Conservation (phyloP, 2,329 filamentous ascomycete genomes). For the Fusarium sp. region DNA sequence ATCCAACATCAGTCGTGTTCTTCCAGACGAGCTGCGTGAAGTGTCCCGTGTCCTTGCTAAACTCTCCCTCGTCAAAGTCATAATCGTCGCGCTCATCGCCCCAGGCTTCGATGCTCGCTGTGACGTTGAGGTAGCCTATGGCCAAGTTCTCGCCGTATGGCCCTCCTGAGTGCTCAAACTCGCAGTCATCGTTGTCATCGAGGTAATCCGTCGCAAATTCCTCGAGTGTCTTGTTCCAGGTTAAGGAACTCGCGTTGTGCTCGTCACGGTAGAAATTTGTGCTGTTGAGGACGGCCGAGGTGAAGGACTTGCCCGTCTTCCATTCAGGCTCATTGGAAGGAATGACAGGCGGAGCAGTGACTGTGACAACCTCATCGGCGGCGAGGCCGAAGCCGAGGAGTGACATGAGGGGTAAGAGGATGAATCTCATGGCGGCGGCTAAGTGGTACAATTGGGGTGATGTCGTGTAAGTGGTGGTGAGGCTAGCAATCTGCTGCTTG, state of each 20-base stretch:
- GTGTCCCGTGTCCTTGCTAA: slow-evolving; percentile 74
- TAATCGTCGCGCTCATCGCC: slow-evolving; percentile 69
- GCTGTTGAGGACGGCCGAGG: slow-evolving; percentile 72
- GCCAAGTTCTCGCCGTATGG: slow-evolving; percentile 84
- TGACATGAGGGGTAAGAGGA: slow-evolving; percentile 22
- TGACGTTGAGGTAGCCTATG: slow-evolving; percentile 74
- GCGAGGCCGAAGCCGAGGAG: slow-evolving; percentile 27
- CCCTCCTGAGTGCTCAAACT: slow-evolving; percentile 71
- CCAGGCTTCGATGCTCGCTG: slow-evolving; percentile 76
- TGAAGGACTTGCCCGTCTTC: slow-evolving; percentile 57
- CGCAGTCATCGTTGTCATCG: slow-evolving; percentile 55
- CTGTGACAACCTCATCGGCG: slow-evolving; percentile 49
- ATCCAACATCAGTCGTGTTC: slow-evolving; percentile 73
- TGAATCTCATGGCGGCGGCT: slow-evolving; percentile 33
- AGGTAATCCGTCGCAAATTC: slow-evolving; percentile 69
- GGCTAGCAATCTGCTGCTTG: not conserved
- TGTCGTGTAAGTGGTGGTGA: slow-evolving; percentile 30
- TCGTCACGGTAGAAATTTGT: slow-evolving; percentile 77
- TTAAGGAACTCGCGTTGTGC: slow-evolving; percentile 72
- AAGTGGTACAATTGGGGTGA: slow-evolving; percentile 7
- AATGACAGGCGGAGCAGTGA: slow-evolving; percentile 53
- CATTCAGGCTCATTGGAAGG: slow-evolving; percentile 56
- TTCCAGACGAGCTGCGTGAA: slow-evolving; percentile 84
- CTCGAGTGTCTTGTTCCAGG: slow-evolving; percentile 78
- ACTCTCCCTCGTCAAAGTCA: slow-evolving; percentile 71